Percentiles rank a stretch among this genome's conserved stretches.
These are phyloP conservation scores for Aureobasidium zeae DNA, from an alignment of 2,329 filamentous ascomycete genomes.

Conservation along the genomic window DNA sequence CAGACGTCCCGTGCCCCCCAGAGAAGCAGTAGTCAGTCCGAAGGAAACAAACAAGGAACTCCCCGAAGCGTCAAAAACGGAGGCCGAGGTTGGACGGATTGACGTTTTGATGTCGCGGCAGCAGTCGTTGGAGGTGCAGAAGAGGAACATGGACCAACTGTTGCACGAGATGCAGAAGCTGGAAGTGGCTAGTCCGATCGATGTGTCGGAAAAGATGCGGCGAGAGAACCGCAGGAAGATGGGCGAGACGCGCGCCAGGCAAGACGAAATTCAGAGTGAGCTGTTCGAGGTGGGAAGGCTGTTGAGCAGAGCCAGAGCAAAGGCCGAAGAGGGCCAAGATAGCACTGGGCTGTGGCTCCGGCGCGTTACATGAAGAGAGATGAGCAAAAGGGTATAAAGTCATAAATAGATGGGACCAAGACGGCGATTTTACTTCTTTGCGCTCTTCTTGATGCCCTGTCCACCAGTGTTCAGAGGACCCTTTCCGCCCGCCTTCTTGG, in stretches of 20 bases:
- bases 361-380: conserved; percentile 49
- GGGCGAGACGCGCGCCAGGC: conserved; percentile 53
- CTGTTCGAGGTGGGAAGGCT: conserved; percentile 71
- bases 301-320: conserved; percentile 65
- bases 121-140: conserved; percentile 55
- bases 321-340: conserved; percentile 51
- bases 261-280: conserved; percentile 64
- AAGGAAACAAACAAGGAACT: conserved; percentile 16
- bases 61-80: conserved; percentile 8
- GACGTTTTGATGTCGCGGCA: conserved; percentile 57
- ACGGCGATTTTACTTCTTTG: conserved; percentile 65
- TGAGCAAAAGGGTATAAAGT: conserved; percentile 12
- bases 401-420: background rate
- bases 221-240: conserved; percentile 55
- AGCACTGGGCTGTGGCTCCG: conserved; percentile 68
- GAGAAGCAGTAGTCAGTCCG: conserved; percentile 10
- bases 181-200: conserved; percentile 57
- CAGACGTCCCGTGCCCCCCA: conserved; percentile 18
- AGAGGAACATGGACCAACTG: conserved; percentile 60
- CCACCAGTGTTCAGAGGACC: conserved; percentile 75
- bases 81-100: conserved; percentile 41
- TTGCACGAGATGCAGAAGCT: conserved; percentile 71
- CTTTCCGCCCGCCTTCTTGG: conserved; percentile 75
- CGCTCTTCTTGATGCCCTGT: conserved; percentile 95
- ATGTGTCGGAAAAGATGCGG: conserved; percentile 50